Percentiles rank a stretch among this genome's conserved stretches.
These are phyloP conservation scores for Cryptosporidium baileyi DNA, from an alignment of 169 alveolate genomes.

Conservation along the genomic window DNA sequence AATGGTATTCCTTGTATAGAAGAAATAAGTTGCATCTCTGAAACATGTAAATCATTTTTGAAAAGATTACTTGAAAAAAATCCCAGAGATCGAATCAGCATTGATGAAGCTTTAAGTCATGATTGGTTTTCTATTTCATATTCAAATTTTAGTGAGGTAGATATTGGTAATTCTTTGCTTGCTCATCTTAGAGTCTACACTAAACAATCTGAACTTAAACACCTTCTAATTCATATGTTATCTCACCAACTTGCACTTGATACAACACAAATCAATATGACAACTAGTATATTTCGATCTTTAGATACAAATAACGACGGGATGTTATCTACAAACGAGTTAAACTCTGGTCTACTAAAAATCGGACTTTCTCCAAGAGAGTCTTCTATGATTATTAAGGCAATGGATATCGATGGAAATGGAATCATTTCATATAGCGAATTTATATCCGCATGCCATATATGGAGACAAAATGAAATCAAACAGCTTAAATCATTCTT, in stretches of 20 bases:
- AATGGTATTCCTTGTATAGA: not conserved
- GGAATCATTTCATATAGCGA: conserved; percentile 57
- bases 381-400: conserved; percentile 14
- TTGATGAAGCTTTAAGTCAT: conserved; percentile 51
- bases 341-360: not conserved
- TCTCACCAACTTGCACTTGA: conserved; percentile 54
- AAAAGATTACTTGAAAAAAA: conserved; percentile 27
- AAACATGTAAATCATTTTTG: conserved; percentile 6
- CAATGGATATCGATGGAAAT: conserved; percentile 59
- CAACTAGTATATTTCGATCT: conserved; percentile 24
- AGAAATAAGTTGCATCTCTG: conserved; percentile 6
- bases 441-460: conserved; percentile 57
- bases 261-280: conserved; percentile 51
- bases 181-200: conserved; percentile 31
- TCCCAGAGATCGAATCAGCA: conserved; percentile 30
- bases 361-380: conserved; percentile 20
- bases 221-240: conserved; percentile 27
- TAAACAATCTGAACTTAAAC: conserved; percentile 23
- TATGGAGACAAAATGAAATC: conserved; percentile 44
- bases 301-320: conserved; percentile 41
- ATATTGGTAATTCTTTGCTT: conserved; percentile 12
- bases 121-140: conserved; percentile 45
- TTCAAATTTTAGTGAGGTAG: conserved; percentile 30
- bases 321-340: not conserved
- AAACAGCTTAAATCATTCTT: conserved; percentile 45